Evolutionary conservation across 176 grass and related monocot genomes (phyloP).

Genomic region (Juncus inflexus): DNA sequence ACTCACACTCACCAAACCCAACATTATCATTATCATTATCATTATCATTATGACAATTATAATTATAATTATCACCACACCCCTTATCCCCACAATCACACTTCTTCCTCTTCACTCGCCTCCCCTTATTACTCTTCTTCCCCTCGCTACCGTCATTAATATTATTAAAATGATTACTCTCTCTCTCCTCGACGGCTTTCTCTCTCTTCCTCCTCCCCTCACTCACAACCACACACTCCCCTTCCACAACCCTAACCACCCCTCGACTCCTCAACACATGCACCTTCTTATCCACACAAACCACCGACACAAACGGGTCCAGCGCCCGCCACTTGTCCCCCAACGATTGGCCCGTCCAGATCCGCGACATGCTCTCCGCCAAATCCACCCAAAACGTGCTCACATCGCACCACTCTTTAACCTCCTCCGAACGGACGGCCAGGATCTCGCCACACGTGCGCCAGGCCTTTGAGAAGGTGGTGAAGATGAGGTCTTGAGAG

Average conservation of each 20-base stretch:
- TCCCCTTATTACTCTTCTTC: constrained; percentile 12
- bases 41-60: constrained; percentile 3
- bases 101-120: constrained; percentile 26
- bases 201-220: constrained; percentile 26
- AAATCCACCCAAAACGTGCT: constrained; percentile 86
- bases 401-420: constrained; percentile 80
- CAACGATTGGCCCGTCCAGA: constrained; percentile 17
- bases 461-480: constrained; percentile 84
- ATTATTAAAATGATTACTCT: constrained; percentile 15
- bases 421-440: constrained; percentile 28
- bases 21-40: background rate
- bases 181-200: constrained; percentile 2
- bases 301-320: constrained; percentile 21
- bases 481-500: constrained; percentile 53
- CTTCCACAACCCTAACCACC: constrained; percentile 4
- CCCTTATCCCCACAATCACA: constrained; percentile 25
- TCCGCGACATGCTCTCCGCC: constrained; percentile 33
- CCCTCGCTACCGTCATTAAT: constrained; percentile 11
- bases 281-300: constrained; percentile 26
- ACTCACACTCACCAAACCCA: no score
- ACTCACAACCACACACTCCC: constrained; percentile 17
- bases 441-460: constrained; percentile 76
- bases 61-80: constrained; percentile 16
- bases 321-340: constrained; percentile 13
- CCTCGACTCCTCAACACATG: constrained; percentile 26